A percentile compares a stretch with the other conserved stretches of the same genome.
These are phyloP conservation scores for Astrocystis sublimbata DNA, from an alignment of 495 filamentous ascomycete genomes.

Conservation along the genomic window DNA sequence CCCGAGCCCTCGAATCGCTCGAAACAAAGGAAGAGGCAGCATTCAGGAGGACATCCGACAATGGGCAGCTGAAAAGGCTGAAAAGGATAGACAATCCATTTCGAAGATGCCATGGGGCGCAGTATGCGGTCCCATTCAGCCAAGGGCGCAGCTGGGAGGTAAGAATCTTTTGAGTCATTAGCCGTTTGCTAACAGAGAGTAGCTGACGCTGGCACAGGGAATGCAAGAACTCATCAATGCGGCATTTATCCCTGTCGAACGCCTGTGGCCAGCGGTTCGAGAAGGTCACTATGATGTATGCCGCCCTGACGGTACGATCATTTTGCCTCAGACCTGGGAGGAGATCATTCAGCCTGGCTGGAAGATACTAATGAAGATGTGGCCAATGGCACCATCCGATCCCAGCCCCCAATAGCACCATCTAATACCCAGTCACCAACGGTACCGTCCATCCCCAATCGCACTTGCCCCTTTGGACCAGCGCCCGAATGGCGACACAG, in stretches of 20 bases:
- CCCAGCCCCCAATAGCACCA: not conserved
- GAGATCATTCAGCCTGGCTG: constrained; percentile 55
- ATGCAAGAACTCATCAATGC: constrained; percentile 54
- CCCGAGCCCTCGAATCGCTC: not conserved
- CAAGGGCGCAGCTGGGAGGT: constrained; percentile 62
- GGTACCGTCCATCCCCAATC: not conserved
- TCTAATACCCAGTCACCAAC: not conserved
- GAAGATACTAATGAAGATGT: constrained; percentile 87
- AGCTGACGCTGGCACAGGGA: constrained; percentile 35
- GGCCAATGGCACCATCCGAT: constrained; percentile 64
- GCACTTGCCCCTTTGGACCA: not conserved
- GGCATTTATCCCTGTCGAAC: constrained; percentile 47
- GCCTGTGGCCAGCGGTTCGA: constrained; percentile 41
- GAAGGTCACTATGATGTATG: constrained; percentile 49
- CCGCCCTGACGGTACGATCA: constrained; percentile 49
- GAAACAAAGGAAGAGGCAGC: not conserved
- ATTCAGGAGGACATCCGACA: not conserved
- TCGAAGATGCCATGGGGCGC: constrained; percentile 63
- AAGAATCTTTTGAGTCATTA: constrained; percentile 24
- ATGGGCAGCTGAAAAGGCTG: constrained; percentile 5
- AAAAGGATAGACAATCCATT: constrained; percentile 51
- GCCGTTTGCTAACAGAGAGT: not conserved
- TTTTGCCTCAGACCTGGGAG: constrained; percentile 50
- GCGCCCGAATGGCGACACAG: not conserved
- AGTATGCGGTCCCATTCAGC: constrained; percentile 62